These are phyloP conservation scores for Russula brevipes DNA, from an alignment of 768 basidiomycete species.

Conservation along the genomic window DNA sequence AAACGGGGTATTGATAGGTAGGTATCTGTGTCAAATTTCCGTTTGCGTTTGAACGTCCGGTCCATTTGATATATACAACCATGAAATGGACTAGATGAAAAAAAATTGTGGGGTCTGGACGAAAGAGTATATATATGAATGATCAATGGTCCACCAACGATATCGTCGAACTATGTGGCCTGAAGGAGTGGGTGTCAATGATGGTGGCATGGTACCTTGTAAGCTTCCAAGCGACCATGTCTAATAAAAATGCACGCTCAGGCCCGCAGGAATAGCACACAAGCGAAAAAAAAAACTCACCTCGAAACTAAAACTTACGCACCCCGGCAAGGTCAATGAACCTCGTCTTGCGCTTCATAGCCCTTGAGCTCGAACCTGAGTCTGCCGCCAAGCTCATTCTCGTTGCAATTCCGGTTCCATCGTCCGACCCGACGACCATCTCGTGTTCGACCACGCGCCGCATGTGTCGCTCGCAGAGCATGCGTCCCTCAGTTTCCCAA, in stretches of 20 bases:
- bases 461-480: constrained; percentile 85
- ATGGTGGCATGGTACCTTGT: no score
- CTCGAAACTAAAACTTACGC: constrained; percentile 8
- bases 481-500: constrained; percentile 81
- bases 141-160: background rate
- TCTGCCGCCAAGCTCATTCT: background rate
- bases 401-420: constrained; percentile 7
- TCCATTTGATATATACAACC: background rate
- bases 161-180: background rate
- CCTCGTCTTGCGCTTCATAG: constrained; percentile 72
- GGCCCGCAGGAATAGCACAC: no score
- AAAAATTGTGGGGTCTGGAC: background rate
- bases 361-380: constrained; percentile 43
- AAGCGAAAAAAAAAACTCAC: background rate
- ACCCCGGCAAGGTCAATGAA: constrained; percentile 62
- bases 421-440: constrained; percentile 23
- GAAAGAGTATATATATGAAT: background rate
- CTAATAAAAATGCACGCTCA: no score
- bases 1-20: background rate
- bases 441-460: constrained; percentile 28
- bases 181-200: background rate
- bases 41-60: background rate
- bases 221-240: background rate
- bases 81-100: constrained; percentile 5
- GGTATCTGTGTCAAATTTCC: background rate